phyloP scores from a whole-genome alignment of 1,284 basidiomycete genomes.

The Puccinia polysora region DNA sequence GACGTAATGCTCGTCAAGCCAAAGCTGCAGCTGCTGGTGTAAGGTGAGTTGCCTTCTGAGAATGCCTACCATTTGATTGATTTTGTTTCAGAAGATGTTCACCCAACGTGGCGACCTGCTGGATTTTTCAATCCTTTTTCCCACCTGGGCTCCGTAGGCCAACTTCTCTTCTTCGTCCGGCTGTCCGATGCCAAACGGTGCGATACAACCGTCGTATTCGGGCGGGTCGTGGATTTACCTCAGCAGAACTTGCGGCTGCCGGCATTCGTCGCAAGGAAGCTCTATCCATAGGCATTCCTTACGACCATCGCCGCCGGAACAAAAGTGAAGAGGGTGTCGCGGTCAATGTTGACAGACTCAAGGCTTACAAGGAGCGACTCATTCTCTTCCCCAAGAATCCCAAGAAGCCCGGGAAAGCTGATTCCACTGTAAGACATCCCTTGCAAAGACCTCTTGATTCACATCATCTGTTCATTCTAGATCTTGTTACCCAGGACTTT shows the following conservation, averaged over 20 bases:
- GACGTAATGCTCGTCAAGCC: constrained; percentile 83
- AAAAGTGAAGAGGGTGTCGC: constrained; percentile 94
- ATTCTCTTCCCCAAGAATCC: constrained; percentile 92
- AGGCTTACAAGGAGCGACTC: constrained; percentile 76
- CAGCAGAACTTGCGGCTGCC: constrained; percentile 91
- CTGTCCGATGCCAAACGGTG: constrained; percentile 91
- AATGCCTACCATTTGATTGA: no score
- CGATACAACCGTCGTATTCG: constrained; percentile 98
- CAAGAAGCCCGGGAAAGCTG: constrained; percentile 90
- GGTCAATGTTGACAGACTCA: constrained; percentile 88
- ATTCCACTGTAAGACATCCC: constrained; percentile 71
- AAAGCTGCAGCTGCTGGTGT: constrained; percentile 90
- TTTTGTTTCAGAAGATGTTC: not conserved
- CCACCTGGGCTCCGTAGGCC: constrained; percentile 62
- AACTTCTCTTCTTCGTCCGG: constrained; percentile 84
- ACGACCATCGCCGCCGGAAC: constrained; percentile 96
- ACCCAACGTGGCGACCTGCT: no score
- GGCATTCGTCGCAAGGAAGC: constrained; percentile 93
- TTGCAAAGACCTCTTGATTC: constrained; percentile 10
- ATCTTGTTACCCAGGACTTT: constrained; percentile 65
- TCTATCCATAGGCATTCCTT: constrained; percentile 83
- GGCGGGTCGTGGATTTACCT: constrained; percentile 93
- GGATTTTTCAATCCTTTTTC: not conserved
- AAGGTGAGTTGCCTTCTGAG: constrained; percentile 51
- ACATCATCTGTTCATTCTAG: constrained; percentile 32